phyloP scores from a whole-genome alignment of 73 alveolate species.

The Effrenium voratum region DNA sequence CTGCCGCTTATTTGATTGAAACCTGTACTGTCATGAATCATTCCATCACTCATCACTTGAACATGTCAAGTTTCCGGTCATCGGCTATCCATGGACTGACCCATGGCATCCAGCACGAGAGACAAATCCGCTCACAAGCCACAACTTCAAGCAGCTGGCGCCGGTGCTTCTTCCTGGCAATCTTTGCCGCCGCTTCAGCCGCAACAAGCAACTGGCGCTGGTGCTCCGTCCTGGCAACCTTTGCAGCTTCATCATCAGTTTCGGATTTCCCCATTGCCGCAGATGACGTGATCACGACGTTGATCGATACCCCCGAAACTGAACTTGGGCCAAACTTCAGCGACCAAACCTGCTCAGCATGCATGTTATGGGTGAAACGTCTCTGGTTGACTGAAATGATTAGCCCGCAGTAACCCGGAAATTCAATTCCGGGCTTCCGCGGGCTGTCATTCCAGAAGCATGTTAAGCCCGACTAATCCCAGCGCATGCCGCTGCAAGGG shows the following conservation, averaged over 20 bases:
- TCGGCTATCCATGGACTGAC: background rate
- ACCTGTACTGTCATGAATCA: background rate
- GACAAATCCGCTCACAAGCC: background rate
- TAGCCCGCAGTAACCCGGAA: no score
- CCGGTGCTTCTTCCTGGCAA: background rate
- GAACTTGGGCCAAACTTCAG: background rate
- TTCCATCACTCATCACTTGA: no score
- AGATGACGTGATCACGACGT: background rate
- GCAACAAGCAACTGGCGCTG: background rate
- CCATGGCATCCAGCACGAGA: slow-evolving; percentile 5
- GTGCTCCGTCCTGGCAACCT: background rate
- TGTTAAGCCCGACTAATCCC: background rate
- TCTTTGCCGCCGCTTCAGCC: background rate
- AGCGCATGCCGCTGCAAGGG: background rate
- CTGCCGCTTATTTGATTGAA: background rate
- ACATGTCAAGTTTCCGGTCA: background rate
- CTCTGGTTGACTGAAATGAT: no score
- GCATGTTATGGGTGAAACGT: no score
- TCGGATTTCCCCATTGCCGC: background rate
- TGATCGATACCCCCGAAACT: background rate
- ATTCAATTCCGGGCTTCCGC: no score
- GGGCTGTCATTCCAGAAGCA: background rate
- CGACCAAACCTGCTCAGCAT: background rate
- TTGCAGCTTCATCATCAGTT: background rate
- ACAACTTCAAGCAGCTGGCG: background rate